Base-by-base conservation (phyloP, 805 yeast genomes). In the Teunomyces panamensis region DNA sequence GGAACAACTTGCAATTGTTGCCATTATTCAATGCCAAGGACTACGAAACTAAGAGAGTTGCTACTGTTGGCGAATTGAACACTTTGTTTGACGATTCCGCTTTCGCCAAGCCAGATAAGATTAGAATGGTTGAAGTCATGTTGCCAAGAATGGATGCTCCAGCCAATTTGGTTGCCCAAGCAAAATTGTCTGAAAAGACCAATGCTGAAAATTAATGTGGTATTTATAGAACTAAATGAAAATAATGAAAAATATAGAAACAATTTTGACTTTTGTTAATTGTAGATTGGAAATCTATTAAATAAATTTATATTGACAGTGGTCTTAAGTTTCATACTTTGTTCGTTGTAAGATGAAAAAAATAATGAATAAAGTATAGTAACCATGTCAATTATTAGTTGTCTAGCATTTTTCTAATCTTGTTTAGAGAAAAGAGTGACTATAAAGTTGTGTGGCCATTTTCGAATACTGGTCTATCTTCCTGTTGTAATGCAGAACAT, bases 171-270 rank as follows among this genome's bases (percentile, higher is more conserved):
- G 53, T 56, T 28, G 60, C 62, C 33, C 73, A 68, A 53, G 72
- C 71, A 16, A 67, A 65, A 54, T 58, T 64, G 47, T 59, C 68
- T 32, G 69, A 64, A 17, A 48, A 55, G 47, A 56, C 61, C 26
- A 66, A 66, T 48, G 45, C 50, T 29, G 45, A 45, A 34, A 39
- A 39, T 17, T 45, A 36, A 30, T 37, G 29, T 34, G 24, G 16
- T 34, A 34, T 16, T 34, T 14, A 34, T 37, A 37, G 41, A 37
- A 37, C n/a, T 20, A 16, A 10, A 17, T 34, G 39, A 34, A 17
- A 34, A 34, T 34, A 16, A 17, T n/a, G n/a, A 10, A 9, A 34
- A 34, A 34, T 16, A 16, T 9, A 2, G 39, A 5, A 20, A 20
- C 24, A 20, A 20, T 20, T 20, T 20, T 4, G 24, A 20, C 6